Evolutionary conservation across 2,329 filamentous ascomycete species (phyloP), one percentile per base, ranked within the genome.

Genomic region (Pseudogymnoascus verrucosus): DNA sequence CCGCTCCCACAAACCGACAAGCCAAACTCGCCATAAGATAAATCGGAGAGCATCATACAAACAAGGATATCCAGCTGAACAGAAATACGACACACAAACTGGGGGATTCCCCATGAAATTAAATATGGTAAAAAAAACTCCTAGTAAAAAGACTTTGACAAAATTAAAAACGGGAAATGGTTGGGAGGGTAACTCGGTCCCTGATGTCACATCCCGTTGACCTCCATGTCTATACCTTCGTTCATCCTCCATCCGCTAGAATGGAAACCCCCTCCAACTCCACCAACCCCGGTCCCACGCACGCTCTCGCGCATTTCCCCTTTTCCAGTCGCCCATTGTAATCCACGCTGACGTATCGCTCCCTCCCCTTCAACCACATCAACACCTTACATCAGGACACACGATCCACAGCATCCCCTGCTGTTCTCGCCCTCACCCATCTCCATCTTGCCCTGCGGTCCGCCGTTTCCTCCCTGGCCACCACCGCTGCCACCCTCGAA

Each of bases 331-430:
- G 44, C 44, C 23, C 44, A 31, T 54, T 16, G 44, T 54, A 54
- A 31, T 12, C 23, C 44, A 54, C 44, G 44, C 23, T 51, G 44
- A 54, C 23, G 44, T 54, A 28, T 54, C 44, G 44, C n/a, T 60
- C 28, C 57, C 5, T 37, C 16, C 31, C 28, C 21, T 36, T n/a
- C 31, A 37, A 37, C 36, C 31, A 6, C 14, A 14, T n/a, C 44
- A 23, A 11, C 40, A 10, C 57, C 57, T 86, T 86, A 95, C 92
- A 96, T 96, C 74, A 96, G 84, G 75, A 90, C 83, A 78, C 92
- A 96, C 78, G 89, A 90, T 71, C 85, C 81, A 79, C 92, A 96
- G 83, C 93, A 96, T 69, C 91, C 89, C 65, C 71, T 64, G 44
- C 84, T 80, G 74, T 88, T 85, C 71, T 82, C 78, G 70, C 84